phyloP scores from a whole-genome alignment of 306 rosid genomes.

The Glycine tomentella region DNA sequence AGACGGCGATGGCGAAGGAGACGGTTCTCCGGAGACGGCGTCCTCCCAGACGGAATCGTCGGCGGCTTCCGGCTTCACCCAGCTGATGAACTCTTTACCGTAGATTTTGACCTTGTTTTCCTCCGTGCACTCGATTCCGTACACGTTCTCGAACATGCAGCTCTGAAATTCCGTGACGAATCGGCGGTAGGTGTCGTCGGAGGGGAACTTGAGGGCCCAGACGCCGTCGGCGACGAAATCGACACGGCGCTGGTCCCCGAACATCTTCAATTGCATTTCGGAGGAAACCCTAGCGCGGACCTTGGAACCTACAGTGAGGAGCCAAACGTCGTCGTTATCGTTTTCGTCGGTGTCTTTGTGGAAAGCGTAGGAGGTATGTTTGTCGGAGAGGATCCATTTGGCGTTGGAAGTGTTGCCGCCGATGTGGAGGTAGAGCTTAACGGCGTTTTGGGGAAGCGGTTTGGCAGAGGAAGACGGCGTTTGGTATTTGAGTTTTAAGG shows the following conservation, averaged over 20 bases:
- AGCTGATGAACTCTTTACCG: conserved; percentile 88
- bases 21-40: conserved; percentile 60
- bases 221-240: conserved; percentile 85
- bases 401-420: conserved; percentile 87
- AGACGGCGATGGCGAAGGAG: conserved; percentile 52
- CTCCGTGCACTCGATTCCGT: conserved; percentile 69
- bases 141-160: conserved; percentile 74
- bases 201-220: conserved; percentile 83
- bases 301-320: conserved; percentile 72
- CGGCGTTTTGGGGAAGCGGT: conserved; percentile 57
- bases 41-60: conserved; percentile 92
- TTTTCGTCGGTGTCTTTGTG: conserved; percentile 52
- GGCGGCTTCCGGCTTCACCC: conserved; percentile 86
- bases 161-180: conserved; percentile 82
- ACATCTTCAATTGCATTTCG: conserved; percentile 89
- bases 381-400: conserved; percentile 85
- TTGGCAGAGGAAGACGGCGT: conserved; percentile 47
- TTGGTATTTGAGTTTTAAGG: conserved; percentile 74
- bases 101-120: conserved; percentile 82
- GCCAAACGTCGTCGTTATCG: conserved; percentile 52
- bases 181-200: conserved; percentile 68
- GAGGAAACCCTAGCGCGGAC: conserved; percentile 76
- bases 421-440: conserved; percentile 88
- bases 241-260: conserved; percentile 81
- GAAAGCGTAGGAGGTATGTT: conserved; percentile 60